Base-by-base conservation (phyloP, 192 early-diverging fungal species). In the Phycomyces blakesleeanus region DNA sequence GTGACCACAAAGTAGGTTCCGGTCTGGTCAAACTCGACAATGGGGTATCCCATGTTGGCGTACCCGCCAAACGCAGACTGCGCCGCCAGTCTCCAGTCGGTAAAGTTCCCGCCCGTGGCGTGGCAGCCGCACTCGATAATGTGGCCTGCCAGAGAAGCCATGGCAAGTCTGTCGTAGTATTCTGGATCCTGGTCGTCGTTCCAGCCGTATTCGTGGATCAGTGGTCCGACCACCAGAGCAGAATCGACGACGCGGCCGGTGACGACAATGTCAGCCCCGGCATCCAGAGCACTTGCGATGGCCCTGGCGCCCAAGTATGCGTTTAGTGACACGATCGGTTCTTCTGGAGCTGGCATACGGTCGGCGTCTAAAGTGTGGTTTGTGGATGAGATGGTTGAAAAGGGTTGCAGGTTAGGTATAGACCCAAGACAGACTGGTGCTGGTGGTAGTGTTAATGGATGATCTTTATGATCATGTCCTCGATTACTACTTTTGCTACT, bases 91-190 rank as follows among this genome's bases (percentile, higher is more conserved):
- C 73, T 69, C 86, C 86, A 87, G 59, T 87, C 86, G 0, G 86
- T 88, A 65, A 86, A 88, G 63, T 86, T 88, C 8, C 84, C 86
- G 40, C 86, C 84, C 12, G 86, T 88, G 25, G 83, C 76, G 20
- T 88, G 86, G 66, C 83, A 83, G 14, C 86, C 86, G 60, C 86
- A 88, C 69, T 86, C 86, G 42, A 88, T 82, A 54, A 86, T 80
- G 44, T 88, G 86, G 15, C 86, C 86, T 7, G 83, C 86, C 51
- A 88, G 69, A 1, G 86, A 86, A 0, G 81, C 84, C 12, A 76
- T 77, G 8, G 84, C 86, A 54, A 88, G 78, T 21, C 75, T 70
- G 64, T 88, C 81, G 60, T 73, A 83, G 54, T 85, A 74, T 29
- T 68, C 68, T 27, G 15, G n/a, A n/a, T n/a, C n/a, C 5, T 44